Evolutionary conservation across 139 green algal species (phyloP), one percentile per base, ranked within the genome.

Genomic region (Zygnema cylindricum): DNA sequence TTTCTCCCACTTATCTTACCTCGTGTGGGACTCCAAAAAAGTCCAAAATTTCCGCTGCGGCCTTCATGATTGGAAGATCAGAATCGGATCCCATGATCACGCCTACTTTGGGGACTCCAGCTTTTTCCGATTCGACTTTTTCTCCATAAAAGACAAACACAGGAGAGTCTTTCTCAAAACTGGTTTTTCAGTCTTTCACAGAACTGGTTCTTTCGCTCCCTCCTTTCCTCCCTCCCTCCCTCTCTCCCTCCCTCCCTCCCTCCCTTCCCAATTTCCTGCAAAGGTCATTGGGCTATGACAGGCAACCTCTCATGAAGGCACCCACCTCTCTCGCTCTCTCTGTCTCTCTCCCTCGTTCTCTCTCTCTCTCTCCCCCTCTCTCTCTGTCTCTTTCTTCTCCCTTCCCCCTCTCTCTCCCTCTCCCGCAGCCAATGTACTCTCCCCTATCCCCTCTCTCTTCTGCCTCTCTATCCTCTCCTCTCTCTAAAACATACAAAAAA

Each of bases 71-170:
- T 0, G 95, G 86, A 41, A 99, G 92, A 88, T 99, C 97, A 0
- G 93, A 96, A 92, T 99, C 96, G 22, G 92, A 96, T n/a, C 97
- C 97, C 97, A 99, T 99, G 92, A 99, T 98, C 92, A 99, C 98
- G 73, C 95, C 95, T n/a, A 99, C 97, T 79, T 69, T 33, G 2
- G 87, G 33, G 36, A 16, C 16, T 81, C 16, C 71, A 16, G 71
- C 71, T 11, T 16, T 38, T 11, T 36, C 71, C 11, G 71, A 30
- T n/a, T 73, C 57, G 57, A 73, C 30, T n/a, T 73, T 73, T 73
- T 30, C 30, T 73, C 25, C 25, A 73, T 30, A 25, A 73, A 25
- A 73, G 57, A 73, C 30, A 30, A 73, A 30, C n/a, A n/a, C n/a
- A n/a, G n/a, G n/a, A n/a, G n/a, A n/a, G n/a, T n/a, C n/a, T n/a